Evolutionary conservation across 2,329 filamentous ascomycete species (phyloP).

Genomic region (Sarocladium strictum): DNA sequence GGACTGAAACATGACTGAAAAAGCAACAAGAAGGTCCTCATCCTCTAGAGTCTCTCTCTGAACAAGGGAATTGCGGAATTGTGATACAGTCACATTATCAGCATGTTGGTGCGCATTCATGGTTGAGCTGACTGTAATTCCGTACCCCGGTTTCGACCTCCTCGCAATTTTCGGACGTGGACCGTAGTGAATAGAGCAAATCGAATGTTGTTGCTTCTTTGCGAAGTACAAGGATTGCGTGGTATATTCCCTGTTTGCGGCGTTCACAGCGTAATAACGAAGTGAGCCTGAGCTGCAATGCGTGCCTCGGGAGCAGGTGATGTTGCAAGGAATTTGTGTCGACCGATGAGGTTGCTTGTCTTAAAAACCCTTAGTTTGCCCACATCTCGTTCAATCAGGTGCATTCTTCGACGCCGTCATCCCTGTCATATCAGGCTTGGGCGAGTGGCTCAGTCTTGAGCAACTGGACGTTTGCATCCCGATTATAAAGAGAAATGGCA

Average conservation of each 20-base stretch:
- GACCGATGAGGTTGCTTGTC: slow-evolving; percentile 19
- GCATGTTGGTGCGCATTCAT: slow-evolving; percentile 32
- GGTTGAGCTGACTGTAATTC: slow-evolving; percentile 30
- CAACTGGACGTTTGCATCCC: slow-evolving; percentile 13
- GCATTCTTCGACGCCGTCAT: slow-evolving; percentile 16
- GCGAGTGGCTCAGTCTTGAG: slow-evolving; percentile 20
- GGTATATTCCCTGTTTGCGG: slow-evolving; percentile 15
- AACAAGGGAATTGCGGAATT: slow-evolving; percentile 18
- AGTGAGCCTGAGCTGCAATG: slow-evolving; percentile 17
- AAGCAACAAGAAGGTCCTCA: slow-evolving; percentile 18
- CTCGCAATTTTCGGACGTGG: slow-evolving; percentile 34
- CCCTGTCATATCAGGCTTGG: slow-evolving; percentile 19
- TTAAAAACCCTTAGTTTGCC: slow-evolving; percentile 21
- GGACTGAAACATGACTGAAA: slow-evolving; percentile 23
- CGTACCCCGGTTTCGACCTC: slow-evolving; percentile 31
- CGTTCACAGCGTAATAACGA: slow-evolving; percentile 20
- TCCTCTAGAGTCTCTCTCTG: slow-evolving; percentile 18
- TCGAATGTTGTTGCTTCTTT: slow-evolving; percentile 26
- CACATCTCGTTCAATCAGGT: slow-evolving; percentile 18
- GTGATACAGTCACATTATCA: slow-evolving; percentile 18
- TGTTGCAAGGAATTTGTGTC: slow-evolving; percentile 22
- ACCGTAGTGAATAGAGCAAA: slow-evolving; percentile 37
- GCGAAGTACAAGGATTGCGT: slow-evolving; percentile 37
- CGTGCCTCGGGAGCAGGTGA: slow-evolving; percentile 20
- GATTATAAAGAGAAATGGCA: slow-evolving; percentile 13